Conservation (phyloP, 1,139 yeast species). For the Yamadazyma atmosphaerica region DNA sequence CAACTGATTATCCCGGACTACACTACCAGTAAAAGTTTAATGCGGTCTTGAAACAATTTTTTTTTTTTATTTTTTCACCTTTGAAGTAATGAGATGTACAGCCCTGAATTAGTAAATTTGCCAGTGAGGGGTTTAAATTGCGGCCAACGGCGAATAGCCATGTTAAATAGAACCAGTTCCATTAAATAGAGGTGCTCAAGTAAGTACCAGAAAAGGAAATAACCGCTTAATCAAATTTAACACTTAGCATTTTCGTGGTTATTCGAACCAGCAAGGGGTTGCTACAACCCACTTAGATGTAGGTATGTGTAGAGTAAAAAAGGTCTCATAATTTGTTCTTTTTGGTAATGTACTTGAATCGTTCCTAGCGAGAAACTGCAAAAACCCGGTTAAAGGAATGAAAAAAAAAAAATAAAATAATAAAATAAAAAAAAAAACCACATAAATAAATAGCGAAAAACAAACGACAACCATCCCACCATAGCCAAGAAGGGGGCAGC, state of each 20-base stretch:
- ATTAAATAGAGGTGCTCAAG: too few relatives aligned
- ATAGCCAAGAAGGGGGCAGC: slow-evolving; percentile 2
- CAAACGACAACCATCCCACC: neutral
- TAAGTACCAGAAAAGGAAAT: too few relatives aligned
- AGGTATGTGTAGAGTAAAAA: too few relatives aligned
- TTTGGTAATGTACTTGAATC: neutral
- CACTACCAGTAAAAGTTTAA: slow-evolving; percentile 2
- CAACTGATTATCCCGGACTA: neutral
- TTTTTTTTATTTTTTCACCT: neutral
- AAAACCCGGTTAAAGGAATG: neutral
- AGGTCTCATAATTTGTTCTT: neutral
- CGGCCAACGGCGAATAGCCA: too few relatives aligned
- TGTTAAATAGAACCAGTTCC: too few relatives aligned
- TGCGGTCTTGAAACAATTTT: neutral
- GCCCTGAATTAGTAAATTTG: too few relatives aligned
- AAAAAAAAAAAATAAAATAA: neutral
- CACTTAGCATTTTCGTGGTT: too few relatives aligned
- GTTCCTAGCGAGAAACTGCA: neutral
- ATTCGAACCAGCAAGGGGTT: too few relatives aligned
- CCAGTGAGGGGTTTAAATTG: too few relatives aligned
- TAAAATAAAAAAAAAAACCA: neutral
- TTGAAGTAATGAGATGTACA: neutral
- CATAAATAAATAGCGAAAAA: too few relatives aligned
- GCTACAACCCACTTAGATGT: too few relatives aligned
- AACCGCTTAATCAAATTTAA: too few relatives aligned